These are phyloP conservation scores for Echinosophora koreensis DNA, from an alignment of 306 rosid species.

Conservation along the genomic window DNA sequence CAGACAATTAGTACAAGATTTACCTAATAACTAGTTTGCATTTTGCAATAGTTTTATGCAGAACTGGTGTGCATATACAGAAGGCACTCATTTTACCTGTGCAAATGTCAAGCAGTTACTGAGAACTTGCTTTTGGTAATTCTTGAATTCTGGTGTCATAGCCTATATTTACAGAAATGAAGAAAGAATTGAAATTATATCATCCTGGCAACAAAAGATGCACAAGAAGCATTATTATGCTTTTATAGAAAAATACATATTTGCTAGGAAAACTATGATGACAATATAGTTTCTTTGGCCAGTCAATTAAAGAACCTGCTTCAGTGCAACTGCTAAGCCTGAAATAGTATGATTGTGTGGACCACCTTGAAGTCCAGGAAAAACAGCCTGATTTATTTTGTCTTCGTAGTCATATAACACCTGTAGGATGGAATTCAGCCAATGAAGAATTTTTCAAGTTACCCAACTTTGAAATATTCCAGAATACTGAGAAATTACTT, in stretches of 20 bases:
- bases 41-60: conserved; percentile 15
- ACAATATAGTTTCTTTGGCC: conserved; percentile 33
- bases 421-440: conserved; percentile 53
- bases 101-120: conserved; percentile 78
- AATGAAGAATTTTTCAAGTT: conserved; percentile 30
- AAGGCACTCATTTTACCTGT: conserved; percentile 57
- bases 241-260: conserved; percentile 38
- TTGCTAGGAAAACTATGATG: conserved; percentile 22
- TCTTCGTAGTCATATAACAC: conserved; percentile 80
- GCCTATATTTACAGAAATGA: conserved; percentile 62
- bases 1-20: conserved; percentile 31
- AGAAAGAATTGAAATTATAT: conserved; percentile 39
- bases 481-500: conserved; percentile 28
- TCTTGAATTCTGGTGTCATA: conserved; percentile 83
- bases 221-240: conserved; percentile 26
- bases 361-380: conserved; percentile 99
- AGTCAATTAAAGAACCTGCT: conserved; percentile 69
- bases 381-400: conserved; percentile 92
- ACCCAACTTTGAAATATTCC: conserved; percentile 42
- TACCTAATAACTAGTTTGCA: neutral
- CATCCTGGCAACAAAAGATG: conserved; percentile 45
- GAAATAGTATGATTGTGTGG: conserved; percentile 92
- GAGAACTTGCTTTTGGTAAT: conserved; percentile 92
- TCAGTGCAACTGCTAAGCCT: conserved; percentile 90
- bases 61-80: neutral